phyloP scores from a whole-genome alignment of 305 asterid species.

The Ilex paraguariensis region DNA sequence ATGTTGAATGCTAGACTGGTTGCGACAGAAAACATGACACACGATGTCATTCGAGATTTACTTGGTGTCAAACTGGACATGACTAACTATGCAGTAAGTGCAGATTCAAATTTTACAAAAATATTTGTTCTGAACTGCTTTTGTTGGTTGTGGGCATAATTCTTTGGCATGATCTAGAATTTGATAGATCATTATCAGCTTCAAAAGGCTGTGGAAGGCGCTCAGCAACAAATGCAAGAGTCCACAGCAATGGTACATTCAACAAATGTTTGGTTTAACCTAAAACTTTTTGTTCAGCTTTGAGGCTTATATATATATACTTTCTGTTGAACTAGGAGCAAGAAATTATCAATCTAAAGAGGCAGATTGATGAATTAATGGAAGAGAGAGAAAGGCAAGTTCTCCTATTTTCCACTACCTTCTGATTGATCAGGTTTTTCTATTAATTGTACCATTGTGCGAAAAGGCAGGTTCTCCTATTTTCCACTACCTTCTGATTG shows the following conservation, averaged over 20 bases:
- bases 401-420: no score
- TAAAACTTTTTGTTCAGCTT: slow-evolving; percentile 1
- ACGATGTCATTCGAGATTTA: slow-evolving; percentile 91
- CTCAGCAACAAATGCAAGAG: slow-evolving; percentile 58
- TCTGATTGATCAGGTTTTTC: slow-evolving; percentile 1
- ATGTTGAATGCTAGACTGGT: slow-evolving; percentile 73
- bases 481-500: neutral
- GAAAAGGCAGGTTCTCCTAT: slow-evolving; percentile 19
- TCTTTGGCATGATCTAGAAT: slow-evolving; percentile 38
- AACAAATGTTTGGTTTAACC: slow-evolving; percentile 1
- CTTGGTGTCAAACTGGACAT: slow-evolving; percentile 88
- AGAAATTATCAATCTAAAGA: slow-evolving; percentile 48
- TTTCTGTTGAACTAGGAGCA: slow-evolving; percentile 46
- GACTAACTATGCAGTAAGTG: slow-evolving; percentile 76
- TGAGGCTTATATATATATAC: slow-evolving; percentile 19
- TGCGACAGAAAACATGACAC: slow-evolving; percentile 88
- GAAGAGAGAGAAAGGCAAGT: slow-evolving; percentile 64
- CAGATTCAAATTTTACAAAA: slow-evolving; percentile 8
- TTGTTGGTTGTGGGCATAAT: neutral
- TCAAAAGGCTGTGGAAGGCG: slow-evolving; percentile 70
- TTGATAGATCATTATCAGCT: slow-evolving; percentile 68
- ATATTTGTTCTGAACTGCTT: neutral
- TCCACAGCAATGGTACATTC: slow-evolving; percentile 48
- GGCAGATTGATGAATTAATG: slow-evolving; percentile 49
- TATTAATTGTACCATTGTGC: neutral